These are phyloP conservation scores for Nyctanthes arbortristis DNA, from an alignment of 257 asterid genomes.

Conservation along the genomic window DNA sequence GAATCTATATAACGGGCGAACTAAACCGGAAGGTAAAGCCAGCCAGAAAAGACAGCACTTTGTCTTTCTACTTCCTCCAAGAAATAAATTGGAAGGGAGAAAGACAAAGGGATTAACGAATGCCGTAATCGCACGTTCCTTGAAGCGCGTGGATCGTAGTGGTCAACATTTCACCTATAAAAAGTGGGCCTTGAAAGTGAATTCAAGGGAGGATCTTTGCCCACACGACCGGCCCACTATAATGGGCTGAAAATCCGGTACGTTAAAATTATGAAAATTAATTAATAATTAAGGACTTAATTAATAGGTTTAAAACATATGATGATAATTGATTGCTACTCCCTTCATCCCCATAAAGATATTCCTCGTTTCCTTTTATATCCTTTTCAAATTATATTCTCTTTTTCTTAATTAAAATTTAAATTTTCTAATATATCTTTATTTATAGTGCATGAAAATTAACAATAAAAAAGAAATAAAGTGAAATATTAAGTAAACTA, in stretches of 20 bases:
- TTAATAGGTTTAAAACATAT: neutral
- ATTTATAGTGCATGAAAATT: too few species aligned
- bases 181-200: slow-evolving; percentile 21
- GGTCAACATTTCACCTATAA: slow-evolving; percentile 31
- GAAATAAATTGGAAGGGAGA: neutral
- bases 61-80: slow-evolving; percentile 9
- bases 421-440: too few species aligned
- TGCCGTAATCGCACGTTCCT: slow-evolving; percentile 26
- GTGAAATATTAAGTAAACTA: too few species aligned
- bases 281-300: neutral
- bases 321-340: neutral
- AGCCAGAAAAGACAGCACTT: slow-evolving; percentile 37
- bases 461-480: too few species aligned
- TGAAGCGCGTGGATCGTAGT: slow-evolving; percentile 26
- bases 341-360: too few species aligned
- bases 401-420: too few species aligned
- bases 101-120: slow-evolving; percentile 3
- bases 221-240: slow-evolving; percentile 4
- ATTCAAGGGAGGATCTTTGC: slow-evolving; percentile 2
- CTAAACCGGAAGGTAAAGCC: slow-evolving; percentile 22
- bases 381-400: too few species aligned
- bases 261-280: slow-evolving; percentile 6
- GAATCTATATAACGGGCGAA: slow-evolving; percentile 21
- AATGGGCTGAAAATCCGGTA: slow-evolving; percentile 22
- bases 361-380: too few species aligned